These are phyloP conservation scores for Calonectria naviculata DNA, from an alignment of 2,329 filamentous ascomycete species.

Conservation along the genomic window DNA sequence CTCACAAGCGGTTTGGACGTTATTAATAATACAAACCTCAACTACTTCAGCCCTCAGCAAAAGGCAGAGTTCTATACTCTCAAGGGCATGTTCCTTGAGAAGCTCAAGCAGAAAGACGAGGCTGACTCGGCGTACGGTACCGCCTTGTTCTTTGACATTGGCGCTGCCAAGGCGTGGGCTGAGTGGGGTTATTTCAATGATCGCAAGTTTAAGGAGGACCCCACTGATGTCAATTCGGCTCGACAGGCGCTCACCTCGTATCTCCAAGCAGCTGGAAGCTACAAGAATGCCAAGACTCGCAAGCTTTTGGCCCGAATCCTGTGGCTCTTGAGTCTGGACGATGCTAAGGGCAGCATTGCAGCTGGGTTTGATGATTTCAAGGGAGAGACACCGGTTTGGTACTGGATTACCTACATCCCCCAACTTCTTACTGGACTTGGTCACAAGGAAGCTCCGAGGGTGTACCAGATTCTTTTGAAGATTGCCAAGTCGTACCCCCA, in stretches of 20 bases:
- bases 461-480: conserved; percentile 87
- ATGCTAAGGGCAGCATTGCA: conserved; percentile 84
- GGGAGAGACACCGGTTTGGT: conserved; percentile 97
- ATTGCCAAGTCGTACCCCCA: conserved; percentile 97
- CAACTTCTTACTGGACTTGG: conserved; percentile 93
- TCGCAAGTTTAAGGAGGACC: conserved; percentile 92
- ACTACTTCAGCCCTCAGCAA: conserved; percentile 95
- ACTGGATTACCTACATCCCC: conserved; percentile 99
- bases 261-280: conserved; percentile 93
- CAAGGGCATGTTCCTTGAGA: conserved; percentile 99
- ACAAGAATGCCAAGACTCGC: conserved; percentile 96
- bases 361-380: conserved; percentile 95
- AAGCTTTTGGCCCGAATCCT: conserved; percentile 94
- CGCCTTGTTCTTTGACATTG: conserved; percentile 94
- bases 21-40: conserved; percentile 99
- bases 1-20: conserved; percentile 94
- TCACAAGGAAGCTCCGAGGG: conserved; percentile 89
- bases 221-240: conserved; percentile 82
- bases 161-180: conserved; percentile 96
- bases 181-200: conserved; percentile 99
- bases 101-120: conserved; percentile 89
- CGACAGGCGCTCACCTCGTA: conserved; percentile 96
- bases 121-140: conserved; percentile 95
- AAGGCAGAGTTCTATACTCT: conserved; percentile 99
- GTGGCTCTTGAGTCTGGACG: conserved; percentile 95